These are phyloP conservation scores for Starmerella etchellsii DNA, from an alignment of 805 yeast genomes.

Conservation along the genomic window DNA sequence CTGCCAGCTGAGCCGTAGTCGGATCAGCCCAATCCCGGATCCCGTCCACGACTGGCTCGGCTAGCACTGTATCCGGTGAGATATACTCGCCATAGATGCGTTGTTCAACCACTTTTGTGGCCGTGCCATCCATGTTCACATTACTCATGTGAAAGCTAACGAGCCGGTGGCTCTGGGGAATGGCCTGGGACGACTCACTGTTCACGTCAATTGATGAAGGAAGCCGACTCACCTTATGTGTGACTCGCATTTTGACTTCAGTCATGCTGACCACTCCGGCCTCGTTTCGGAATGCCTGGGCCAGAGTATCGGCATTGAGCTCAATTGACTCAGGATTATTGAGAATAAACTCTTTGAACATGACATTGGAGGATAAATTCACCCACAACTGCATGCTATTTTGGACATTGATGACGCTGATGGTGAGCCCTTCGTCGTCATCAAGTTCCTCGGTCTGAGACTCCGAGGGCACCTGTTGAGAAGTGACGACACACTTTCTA, in stretches of 20 bases:
- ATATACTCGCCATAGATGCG: slow-evolving; percentile 54
- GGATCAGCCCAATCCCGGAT: slow-evolving; percentile 39
- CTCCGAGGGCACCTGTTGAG: not conserved
- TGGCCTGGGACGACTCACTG: slow-evolving; percentile 2
- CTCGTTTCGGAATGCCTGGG: slow-evolving; percentile 30
- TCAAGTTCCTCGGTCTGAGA: not conserved
- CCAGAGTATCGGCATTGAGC: slow-evolving; percentile 28
- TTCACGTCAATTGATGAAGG: slow-evolving; percentile 20
- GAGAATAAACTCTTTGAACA: slow-evolving; percentile 8
- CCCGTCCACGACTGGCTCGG: slow-evolving; percentile 40
- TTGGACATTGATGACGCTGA: slow-evolving; percentile 7
- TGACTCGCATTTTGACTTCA: slow-evolving; percentile 20
- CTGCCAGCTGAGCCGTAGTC: slow-evolving; percentile 25
- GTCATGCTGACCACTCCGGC: slow-evolving; percentile 22
- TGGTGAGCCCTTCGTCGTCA: slow-evolving; percentile 4
- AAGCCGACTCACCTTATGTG: slow-evolving; percentile 25
- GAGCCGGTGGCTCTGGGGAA: slow-evolving; percentile 5
- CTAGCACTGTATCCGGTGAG: slow-evolving; percentile 38
- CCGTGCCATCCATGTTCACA: slow-evolving; percentile 41
- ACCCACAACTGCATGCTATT: slow-evolving; percentile 18
- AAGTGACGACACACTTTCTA: slow-evolving; percentile 6
- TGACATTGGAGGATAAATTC: slow-evolving; percentile 11
- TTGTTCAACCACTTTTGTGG: slow-evolving; percentile 23
- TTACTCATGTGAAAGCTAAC: slow-evolving; percentile 27
- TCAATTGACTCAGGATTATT: slow-evolving; percentile 10